Evolutionary conservation across 306 rosid species (phyloP), one percentile per base, ranked within the genome.

Genomic region (Lagenaria siceraria): DNA sequence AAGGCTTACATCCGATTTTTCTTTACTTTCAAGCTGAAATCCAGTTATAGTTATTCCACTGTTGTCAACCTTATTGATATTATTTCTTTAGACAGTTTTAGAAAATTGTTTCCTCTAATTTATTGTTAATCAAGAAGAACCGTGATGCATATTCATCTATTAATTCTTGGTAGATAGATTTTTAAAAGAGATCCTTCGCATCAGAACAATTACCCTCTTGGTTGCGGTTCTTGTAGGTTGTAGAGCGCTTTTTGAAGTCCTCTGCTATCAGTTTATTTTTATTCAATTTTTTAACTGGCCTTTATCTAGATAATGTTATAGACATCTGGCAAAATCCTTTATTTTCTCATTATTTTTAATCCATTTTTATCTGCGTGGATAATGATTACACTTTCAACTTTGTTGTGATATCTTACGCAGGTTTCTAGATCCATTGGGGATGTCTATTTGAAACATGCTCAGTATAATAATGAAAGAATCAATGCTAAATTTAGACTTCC

Each of bases 401-500:
- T 25, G 49, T 79, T 56, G 42, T 79, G 85, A 52, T 86, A 59
- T 78, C 81, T 84, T 74, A 73, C 88, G 90, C 91, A 93, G 98
- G 93, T 93, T 78, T 93, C 98, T 68, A 93, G 88, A 87, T 93
- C 98, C 51, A 93, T 90, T 62, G 98, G 98, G 11, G 98, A 93
- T 75, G 89, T 87, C 70, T 93, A 93, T 82, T 83, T 93, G 98
- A 93, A 93, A 87, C 84, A 93, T 83, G 84, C 89, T 7, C 88
- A 78, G 86, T 93, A 56, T 81, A 93, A 93, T 81, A 88, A 81
- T 78, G 98, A 89, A 79, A 90, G 90, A 40, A 88, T 93, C 80
- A 81, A 80, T 77, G 64, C 73, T 48, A 93, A 90, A 82, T 93
- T 93, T 86, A 85, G 98, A 80, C 88, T 93, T 85, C 91, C 95